phyloP scores from a whole-genome alignment of 352 stramenopile species.

The Detonula confervacea region DNA sequence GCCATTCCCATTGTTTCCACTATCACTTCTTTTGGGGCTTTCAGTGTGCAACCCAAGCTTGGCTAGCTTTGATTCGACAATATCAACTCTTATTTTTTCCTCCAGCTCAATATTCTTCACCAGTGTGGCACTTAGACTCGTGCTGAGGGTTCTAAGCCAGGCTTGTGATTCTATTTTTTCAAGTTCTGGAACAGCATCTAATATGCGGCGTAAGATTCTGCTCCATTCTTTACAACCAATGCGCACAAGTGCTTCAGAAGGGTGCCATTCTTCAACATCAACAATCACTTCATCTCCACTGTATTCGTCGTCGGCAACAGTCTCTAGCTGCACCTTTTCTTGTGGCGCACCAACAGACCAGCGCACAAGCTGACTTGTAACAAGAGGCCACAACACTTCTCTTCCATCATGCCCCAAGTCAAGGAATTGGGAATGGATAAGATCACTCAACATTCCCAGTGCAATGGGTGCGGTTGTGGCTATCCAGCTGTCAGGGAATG shows the following conservation, averaged over 20 bases:
- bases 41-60: conserved; percentile 17
- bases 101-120: conserved; percentile 61
- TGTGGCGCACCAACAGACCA: conserved; percentile 67
- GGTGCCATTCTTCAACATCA: conserved; percentile 66
- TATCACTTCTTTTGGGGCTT: conserved; percentile 13
- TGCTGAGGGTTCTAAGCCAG: conserved; percentile 67
- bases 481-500: conserved; percentile 86
- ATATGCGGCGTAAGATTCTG: conserved; percentile 58
- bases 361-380: conserved; percentile 56
- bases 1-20: conserved; percentile 4
- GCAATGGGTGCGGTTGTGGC: conserved; percentile 81
- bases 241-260: conserved; percentile 82
- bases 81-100: conserved; percentile 47
- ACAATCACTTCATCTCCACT: conserved; percentile 41
- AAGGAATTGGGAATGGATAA: conserved; percentile 68
- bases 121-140: conserved; percentile 63
- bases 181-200: conserved; percentile 51
- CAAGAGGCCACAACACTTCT: conserved; percentile 67
- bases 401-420: conserved; percentile 55
- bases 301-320: conserved; percentile 20
- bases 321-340: conserved; percentile 37
- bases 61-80: conserved; percentile 59
- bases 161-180: conserved; percentile 48
- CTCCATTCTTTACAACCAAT: conserved; percentile 75
- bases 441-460: conserved; percentile 82